Base-by-base conservation (phyloP, 495 filamentous ascomycete species). In the Zalerion maritima region DNA sequence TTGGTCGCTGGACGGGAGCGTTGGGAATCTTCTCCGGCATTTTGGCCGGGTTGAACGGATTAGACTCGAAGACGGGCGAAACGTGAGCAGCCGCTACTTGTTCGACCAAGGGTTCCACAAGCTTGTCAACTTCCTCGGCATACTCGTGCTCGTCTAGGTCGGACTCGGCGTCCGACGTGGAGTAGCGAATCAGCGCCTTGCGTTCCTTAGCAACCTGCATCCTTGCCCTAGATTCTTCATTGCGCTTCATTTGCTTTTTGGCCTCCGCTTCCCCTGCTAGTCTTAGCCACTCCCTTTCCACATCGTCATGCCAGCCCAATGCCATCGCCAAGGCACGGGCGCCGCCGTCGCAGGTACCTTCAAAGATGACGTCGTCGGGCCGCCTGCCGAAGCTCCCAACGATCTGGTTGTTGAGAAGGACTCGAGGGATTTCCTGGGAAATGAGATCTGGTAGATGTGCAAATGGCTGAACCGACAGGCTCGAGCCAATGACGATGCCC, bases 401-500 rank as follows among this genome's bases (percentile, higher is more conserved):
- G n/a, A 54, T 57, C 51, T 94, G 78, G 54, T 76, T 60, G 45
- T 97, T 97, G 44, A 97, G 79, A 8, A 97, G 64, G 12, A 94
- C 56, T 22, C 89, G 71, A 6, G 83, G 89, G 4, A 65, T 62
- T 2, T 55, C 56, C 1, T 75, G 63, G 6, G 42, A 37, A n/a
- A 69, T 73, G 29, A 75, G 54, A 1, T 52, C 43, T 1, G 89
- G 87, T 28, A 96, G 55, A 29, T 67, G 69, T 11, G 89, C 85
- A 55, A 97, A 94, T 0, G 89, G 91, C 31, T 85, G 78, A 13
- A 97, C 89, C 5, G 62, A 67, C 33, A 97, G 52, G 46, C 84
- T 93, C 4, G 87, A 94, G 2, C 89, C 89, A 72, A 96, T 81
- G 21, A 97, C 65, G 21, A 97, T 77, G 28, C 74, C 72, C 17